Percentiles rank a stretch among this genome's conserved stretches.
Evolutionary conservation across 1,139 yeast species (phyloP).

Genomic region (Candida neerlandica): DNA sequence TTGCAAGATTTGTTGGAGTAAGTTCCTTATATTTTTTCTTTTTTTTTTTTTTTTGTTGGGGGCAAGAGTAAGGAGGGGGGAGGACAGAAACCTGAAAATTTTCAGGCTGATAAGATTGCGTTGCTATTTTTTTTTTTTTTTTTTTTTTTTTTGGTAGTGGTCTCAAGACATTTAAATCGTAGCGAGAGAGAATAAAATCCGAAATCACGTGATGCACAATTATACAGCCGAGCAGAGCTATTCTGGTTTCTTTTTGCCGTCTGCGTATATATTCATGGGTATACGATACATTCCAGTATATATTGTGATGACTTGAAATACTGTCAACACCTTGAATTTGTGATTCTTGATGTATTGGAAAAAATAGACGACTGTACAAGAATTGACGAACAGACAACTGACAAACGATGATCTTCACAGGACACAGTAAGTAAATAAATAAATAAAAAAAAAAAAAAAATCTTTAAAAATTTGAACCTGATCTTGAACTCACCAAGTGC

Average conservation of each 20-base stretch:
- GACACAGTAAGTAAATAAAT: too few relatives aligned
- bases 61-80: background rate
- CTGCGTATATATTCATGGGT: background rate
- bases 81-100: background rate
- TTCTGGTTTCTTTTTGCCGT: background rate
- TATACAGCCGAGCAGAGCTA: background rate
- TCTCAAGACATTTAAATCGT: background rate
- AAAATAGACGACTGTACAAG: too few relatives aligned
- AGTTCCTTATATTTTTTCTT: background rate
- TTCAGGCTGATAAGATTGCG: background rate
- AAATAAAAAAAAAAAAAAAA: background rate
- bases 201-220: background rate
- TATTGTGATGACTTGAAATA: too few relatives aligned
- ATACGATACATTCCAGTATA: too few relatives aligned
- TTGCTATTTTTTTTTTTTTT: background rate
- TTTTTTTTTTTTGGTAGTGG: background rate
- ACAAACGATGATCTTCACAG: background rate
- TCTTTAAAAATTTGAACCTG: background rate
- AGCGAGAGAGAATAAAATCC: background rate
- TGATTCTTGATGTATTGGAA: too few relatives aligned
- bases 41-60: conserved; percentile 1
- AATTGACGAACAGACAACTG: background rate
- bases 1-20: background rate
- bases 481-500: background rate
- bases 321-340: too few relatives aligned